These are phyloP conservation scores for thale cress (Arabidopsis thaliana) DNA, from an alignment of 345 rosid genomes.

Conservation along the genomic window DNA sequence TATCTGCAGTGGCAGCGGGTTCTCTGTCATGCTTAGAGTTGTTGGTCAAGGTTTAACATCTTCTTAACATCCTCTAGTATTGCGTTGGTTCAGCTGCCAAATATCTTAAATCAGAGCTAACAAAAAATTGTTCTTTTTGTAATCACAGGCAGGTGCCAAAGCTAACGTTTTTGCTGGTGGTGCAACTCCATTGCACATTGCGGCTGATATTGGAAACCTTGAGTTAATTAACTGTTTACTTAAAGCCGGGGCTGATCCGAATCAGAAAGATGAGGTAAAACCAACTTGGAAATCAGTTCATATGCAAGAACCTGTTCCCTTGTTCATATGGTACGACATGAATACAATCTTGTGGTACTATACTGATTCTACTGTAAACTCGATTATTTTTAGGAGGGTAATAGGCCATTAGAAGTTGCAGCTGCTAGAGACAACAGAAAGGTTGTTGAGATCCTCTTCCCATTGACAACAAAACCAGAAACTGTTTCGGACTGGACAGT, in stretches of 20 bases:
- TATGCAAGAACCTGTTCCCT: background rate
- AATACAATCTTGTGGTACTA: background rate
- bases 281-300: background rate
- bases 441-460: conserved; percentile 77
- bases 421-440: conserved; percentile 71
- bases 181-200: conserved; percentile 90
- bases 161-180: conserved; percentile 84
- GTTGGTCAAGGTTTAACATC: conserved; percentile 68
- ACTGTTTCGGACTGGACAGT: conserved; percentile 74
- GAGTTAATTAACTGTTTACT: conserved; percentile 74
- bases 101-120: conserved; percentile 8
- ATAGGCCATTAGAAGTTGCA: conserved; percentile 82
- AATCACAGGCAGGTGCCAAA: conserved; percentile 78
- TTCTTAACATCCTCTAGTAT: conserved; percentile 6
- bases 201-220: conserved; percentile 74
- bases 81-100: background rate
- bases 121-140: conserved; percentile 19
- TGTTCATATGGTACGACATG: background rate
- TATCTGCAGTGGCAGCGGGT: conserved; percentile 93
- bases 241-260: conserved; percentile 87
- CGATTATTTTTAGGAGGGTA: conserved; percentile 65
- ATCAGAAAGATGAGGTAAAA: conserved; percentile 71
- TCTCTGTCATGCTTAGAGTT: conserved; percentile 76
- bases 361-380: conserved; percentile 1
- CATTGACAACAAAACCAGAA: conserved; percentile 60